Evolutionary conservation across 2,329 filamentous ascomycete genomes (phyloP), one percentile per base, ranked within the genome.

Genomic region (Hypomyces rosellus): DNA sequence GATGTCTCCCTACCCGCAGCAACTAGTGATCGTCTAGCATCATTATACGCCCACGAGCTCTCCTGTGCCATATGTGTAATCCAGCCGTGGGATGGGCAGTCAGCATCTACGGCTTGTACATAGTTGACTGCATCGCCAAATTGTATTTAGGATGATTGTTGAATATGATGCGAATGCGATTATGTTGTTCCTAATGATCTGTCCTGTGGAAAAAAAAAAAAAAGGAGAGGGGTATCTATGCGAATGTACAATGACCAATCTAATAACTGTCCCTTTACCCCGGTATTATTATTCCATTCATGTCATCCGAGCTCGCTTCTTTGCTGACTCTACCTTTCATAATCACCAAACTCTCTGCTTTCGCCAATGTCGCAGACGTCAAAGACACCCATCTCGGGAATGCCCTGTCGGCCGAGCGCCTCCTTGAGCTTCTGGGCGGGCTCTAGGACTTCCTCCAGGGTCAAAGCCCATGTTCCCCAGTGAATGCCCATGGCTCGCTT

Each of bases 401-500:
- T 64, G 0, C 80, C 82, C 59, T 83, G 84, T 60, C 76, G 78
- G 59, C 72, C 77, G 63, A 96, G 68, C 2, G 90, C 90, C 63
- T 87, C 75, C 66, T 76, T 85, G 54, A 96, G 70, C 64, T 87
- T 69, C 65, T 67, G 71, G 1, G 90, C 89, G 42, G 92, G 92
- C 70, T 96, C 90, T 50, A 91, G 66, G 1, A 95, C 86, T 52
- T 91, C 86, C 68, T 97, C 92, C 53, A 82, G 76, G 0, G 91
- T 96, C 58, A 96, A 69, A 1, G 88, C 84, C 89, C 91, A 96
- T 0, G 87, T 85, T 2, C 90, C 91, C 90, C 91, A 96, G 64
- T 96, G 92, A 59, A 96, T 96, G 2, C 82, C 91, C 71, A 96
- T 76, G 18, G 90, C 91, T 15, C 72, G 74, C 60, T 80, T 75